Percentiles rank a stretch among this genome's conserved stretches.
Conservation (phyloP, 495 filamentous ascomycete species). For the Lepraria neglecta region DNA sequence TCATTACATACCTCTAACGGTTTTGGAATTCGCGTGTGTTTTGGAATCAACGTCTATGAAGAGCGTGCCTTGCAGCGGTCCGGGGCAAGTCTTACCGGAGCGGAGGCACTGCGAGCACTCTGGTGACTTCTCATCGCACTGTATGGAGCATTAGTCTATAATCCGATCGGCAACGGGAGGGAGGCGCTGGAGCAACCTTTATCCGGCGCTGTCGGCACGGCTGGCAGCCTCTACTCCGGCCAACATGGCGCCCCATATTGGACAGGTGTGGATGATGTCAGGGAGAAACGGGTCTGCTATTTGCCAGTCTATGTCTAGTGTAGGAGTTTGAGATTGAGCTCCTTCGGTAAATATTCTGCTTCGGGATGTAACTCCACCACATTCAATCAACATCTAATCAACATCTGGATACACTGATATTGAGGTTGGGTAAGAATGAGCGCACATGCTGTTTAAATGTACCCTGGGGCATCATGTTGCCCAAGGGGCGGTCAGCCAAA, state of each 20-base stretch:
- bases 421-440: too few species aligned
- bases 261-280: neutral
- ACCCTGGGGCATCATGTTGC: too few species aligned
- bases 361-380: too few species aligned
- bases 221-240: slow-evolving; percentile 7
- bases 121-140: slow-evolving; percentile 16
- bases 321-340: neutral
- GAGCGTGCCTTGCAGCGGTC: slow-evolving; percentile 9
- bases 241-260: slow-evolving; percentile 6
- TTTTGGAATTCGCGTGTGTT: neutral
- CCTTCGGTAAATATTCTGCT: too few species aligned
- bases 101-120: slow-evolving; percentile 12
- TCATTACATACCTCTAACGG: neutral
- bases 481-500: too few species aligned
- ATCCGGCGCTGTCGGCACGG: neutral
- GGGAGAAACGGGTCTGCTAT: neutral
- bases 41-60: slow-evolving; percentile 13
- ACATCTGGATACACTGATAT: too few species aligned
- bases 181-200: neutral
- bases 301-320: neutral
- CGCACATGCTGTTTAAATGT: too few species aligned
- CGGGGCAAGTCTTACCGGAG: slow-evolving; percentile 1
- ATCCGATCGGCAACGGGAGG: neutral
- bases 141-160: neutral
- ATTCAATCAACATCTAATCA: too few species aligned